A percentile compares a stretch with the other conserved stretches of the same genome.
phyloP scores from a whole-genome alignment of 1,139 yeast species.

The Hansenula sp. region DNA sequence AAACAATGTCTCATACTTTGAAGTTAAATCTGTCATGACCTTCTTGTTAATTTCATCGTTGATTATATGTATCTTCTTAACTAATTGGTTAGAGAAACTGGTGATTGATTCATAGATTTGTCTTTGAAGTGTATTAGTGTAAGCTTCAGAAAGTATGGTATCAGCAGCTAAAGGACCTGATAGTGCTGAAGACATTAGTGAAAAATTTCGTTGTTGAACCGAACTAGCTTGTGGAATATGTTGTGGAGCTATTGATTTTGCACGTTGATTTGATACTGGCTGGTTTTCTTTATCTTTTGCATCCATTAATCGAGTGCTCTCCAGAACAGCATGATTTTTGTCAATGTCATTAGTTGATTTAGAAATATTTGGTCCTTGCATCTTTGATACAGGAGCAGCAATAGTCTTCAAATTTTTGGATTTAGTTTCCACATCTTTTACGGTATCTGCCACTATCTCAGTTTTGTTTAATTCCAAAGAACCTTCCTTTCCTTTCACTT shows the following conservation, averaged over 20 bases:
- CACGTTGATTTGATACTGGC: no score
- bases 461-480: no score
- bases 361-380: neutral
- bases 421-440: no score
- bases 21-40: constrained; percentile 27
- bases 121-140: constrained; percentile 29
- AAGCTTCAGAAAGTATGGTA: constrained; percentile 20
- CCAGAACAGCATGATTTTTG: neutral
- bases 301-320: neutral
- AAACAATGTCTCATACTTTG: constrained; percentile 28
- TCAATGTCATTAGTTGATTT: neutral
- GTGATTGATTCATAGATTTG: constrained; percentile 30
- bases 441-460: no score
- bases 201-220: neutral
- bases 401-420: neutral
- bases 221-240: neutral
- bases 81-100: constrained; percentile 28
- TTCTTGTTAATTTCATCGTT: constrained; percentile 31
- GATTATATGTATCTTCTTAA: constrained; percentile 28
- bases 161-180: constrained; percentile 5
- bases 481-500: no score
- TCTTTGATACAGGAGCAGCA: neutral
- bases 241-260: neutral
- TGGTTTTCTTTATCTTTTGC: neutral
- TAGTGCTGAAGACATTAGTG: neutral